Conservation (phyloP, 140 eudicot species). For the Oenanthe javanica region DNA sequence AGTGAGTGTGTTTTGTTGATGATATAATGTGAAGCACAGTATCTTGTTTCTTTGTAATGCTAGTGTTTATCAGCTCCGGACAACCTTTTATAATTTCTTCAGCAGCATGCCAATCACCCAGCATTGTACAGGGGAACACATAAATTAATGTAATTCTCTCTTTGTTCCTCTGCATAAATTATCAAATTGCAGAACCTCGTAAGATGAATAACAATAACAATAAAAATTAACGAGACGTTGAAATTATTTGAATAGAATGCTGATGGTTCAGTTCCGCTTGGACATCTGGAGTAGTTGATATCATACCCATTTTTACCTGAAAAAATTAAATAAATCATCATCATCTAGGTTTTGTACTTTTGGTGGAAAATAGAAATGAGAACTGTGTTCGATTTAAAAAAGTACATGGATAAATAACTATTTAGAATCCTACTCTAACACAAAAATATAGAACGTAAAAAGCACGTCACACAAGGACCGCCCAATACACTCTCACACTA, state of each 20-base stretch:
- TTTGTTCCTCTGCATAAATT: not conserved
- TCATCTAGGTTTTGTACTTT: too few species aligned
- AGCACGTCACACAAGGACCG: too few species aligned
- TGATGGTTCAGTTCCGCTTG: not conserved
- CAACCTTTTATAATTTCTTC: slow-evolving; percentile 7
- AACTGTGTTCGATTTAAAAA: too few species aligned
- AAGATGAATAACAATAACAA: not conserved
- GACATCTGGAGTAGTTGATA: not conserved
- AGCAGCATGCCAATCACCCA: slow-evolving; percentile 33
- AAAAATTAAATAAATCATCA: not conserved
- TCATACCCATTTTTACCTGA: not conserved
- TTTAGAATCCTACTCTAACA: too few species aligned
- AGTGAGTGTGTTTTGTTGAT: slow-evolving; percentile 16
- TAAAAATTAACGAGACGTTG: too few species aligned
- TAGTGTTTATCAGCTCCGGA: slow-evolving; percentile 3
- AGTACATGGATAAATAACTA: too few species aligned
- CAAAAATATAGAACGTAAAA: too few species aligned
- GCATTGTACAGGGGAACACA: slow-evolving; percentile 27
- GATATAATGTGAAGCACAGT: slow-evolving; percentile 30
- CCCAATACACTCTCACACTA: too few species aligned
- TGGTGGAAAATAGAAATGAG: too few species aligned
- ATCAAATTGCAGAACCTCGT: not conserved
- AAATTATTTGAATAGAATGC: not conserved
- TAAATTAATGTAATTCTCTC: not conserved
- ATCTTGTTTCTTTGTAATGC: slow-evolving; percentile 22